A percentile compares a stretch with the other conserved stretches of the same genome.
Evolutionary conservation across 1,284 basidiomycete genomes (phyloP).

Genomic region (Moesziomyces parantarcticus): DNA sequence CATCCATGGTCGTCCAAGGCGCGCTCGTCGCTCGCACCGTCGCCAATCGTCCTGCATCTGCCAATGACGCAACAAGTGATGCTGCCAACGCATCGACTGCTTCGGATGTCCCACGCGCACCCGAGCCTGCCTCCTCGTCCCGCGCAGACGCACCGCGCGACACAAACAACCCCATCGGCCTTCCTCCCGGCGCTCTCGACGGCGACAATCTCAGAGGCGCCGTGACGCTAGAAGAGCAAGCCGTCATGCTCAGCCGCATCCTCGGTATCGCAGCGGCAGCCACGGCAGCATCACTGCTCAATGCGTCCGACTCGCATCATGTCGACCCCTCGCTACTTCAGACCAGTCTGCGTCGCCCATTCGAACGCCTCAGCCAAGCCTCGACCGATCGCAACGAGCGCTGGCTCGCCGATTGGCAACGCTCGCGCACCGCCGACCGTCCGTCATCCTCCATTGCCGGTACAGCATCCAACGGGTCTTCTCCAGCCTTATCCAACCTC

Average conservation of each 20-base stretch:
- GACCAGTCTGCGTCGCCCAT: slow-evolving; percentile 40
- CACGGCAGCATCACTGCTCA: slow-evolving; percentile 63
- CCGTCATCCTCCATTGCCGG: background rate
- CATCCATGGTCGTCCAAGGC: slow-evolving; percentile 65
- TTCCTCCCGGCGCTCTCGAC: slow-evolving; percentile 8
- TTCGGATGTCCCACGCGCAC: background rate
- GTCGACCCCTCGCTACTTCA: slow-evolving; percentile 49
- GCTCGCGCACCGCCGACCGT: slow-evolving; percentile 2
- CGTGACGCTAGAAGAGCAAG: slow-evolving; percentile 64
- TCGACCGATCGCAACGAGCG: slow-evolving; percentile 18
- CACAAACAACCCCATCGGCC: background rate
- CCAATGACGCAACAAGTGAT: background rate
- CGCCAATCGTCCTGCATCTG: slow-evolving; percentile 18
- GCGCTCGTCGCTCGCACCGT: slow-evolving; percentile 56
- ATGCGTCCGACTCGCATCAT: slow-evolving; percentile 31
- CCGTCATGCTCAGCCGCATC: slow-evolving; percentile 63
- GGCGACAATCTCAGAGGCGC: slow-evolving; percentile 44
- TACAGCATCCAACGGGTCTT: background rate
- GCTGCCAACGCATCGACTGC: background rate
- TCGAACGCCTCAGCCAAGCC: slow-evolving; percentile 36
- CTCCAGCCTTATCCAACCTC: slow-evolving; percentile 8
- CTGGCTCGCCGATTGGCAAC: slow-evolving; percentile 37
- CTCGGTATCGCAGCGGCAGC: slow-evolving; percentile 63
- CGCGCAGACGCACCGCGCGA: background rate
- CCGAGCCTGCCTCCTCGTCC: background rate